Conservation (phyloP, 1,139 yeast species). For the Saccharomycopsis hybrid region DNA sequence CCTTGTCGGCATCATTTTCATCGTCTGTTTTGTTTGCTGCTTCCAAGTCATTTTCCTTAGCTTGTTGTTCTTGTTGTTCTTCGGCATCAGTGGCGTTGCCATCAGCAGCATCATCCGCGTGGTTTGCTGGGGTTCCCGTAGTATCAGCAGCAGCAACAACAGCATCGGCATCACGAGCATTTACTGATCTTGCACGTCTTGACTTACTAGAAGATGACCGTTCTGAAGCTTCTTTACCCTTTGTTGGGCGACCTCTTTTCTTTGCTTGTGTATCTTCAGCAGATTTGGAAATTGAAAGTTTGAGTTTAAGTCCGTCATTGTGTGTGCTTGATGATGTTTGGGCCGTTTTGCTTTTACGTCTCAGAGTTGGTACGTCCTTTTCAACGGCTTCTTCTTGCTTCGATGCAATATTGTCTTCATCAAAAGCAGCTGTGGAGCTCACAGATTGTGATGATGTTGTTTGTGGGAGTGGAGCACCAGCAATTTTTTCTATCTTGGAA, state of each 20-base stretch:
- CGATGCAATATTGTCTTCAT: background rate
- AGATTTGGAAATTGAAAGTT: background rate
- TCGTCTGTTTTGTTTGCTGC: background rate
- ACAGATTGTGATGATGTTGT: too few species aligned
- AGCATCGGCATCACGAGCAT: slow-evolving; percentile 21
- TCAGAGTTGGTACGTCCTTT: background rate
- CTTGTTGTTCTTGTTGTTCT: too few species aligned
- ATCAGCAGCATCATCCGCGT: too few species aligned
- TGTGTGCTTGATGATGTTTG: too few species aligned
- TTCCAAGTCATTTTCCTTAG: too few species aligned
- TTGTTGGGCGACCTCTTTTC: background rate
- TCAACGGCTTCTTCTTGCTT: background rate
- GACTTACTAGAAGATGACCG: background rate
- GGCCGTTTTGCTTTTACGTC: too few species aligned
- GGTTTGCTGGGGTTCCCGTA: background rate
- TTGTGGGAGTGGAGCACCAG: background rate
- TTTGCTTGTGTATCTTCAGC: background rate
- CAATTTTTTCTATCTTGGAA: slow-evolving; percentile 27
- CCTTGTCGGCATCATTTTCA: background rate
- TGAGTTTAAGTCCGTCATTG: background rate
- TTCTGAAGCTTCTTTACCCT: background rate
- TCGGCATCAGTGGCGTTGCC: too few species aligned
- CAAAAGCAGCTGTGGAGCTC: too few species aligned
- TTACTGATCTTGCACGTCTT: slow-evolving; percentile 22
- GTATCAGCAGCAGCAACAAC: background rate